Conservation (phyloP, 305 asterid genomes). For the Fraxinus xanthoxyloides region DNA sequence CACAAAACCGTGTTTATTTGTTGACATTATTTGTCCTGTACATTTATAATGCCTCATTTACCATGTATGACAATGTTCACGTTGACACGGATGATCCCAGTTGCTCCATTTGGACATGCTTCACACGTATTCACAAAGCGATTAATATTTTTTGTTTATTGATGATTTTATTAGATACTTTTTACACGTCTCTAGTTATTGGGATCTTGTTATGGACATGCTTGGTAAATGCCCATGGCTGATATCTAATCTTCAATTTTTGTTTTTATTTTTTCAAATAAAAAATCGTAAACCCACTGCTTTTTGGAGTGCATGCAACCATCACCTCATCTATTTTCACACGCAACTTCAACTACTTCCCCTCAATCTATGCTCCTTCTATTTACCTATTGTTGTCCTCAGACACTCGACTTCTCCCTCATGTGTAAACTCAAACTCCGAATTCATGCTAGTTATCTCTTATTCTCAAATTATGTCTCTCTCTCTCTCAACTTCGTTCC, state of each 20-base stretch:
- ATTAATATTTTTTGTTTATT: no score
- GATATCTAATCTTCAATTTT: conserved; percentile 2
- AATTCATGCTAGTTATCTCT: no score
- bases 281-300: conserved; percentile 92
- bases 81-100: conserved; percentile 92
- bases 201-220: neutral
- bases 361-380: no score
- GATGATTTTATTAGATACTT: no score
- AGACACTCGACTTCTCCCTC: no score
- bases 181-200: no score
- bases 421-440: no score
- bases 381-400: no score
- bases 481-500: no score
- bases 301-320: conserved; percentile 61
- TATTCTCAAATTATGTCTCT: no score
- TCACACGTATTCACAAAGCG: conserved; percentile 62
- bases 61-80: conserved; percentile 67
- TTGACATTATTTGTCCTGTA: neutral
- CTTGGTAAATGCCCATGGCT: neutral
- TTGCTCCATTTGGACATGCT: conserved; percentile 95
- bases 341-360: no score
- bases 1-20: neutral
- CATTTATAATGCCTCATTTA: conserved; percentile 11
- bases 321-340: no score
- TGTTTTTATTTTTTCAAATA: conserved; percentile 18